phyloP scores from a whole-genome alignment of 805 yeast genomes.

The Phaffomyces opuntiae region DNA sequence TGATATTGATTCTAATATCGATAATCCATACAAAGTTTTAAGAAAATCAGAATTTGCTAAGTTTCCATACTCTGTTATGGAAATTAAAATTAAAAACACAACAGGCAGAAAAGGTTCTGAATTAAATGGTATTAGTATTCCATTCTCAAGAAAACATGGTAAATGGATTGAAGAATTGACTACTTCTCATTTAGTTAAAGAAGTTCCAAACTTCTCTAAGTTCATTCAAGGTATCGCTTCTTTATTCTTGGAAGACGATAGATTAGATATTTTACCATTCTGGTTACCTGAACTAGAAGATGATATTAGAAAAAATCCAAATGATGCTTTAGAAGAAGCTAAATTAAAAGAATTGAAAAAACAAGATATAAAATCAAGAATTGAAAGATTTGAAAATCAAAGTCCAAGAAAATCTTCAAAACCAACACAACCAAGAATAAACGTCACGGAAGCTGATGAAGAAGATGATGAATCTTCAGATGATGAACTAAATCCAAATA shows the following conservation, averaged over 20 bases:
- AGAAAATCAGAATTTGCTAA: slow-evolving; percentile 80
- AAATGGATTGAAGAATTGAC: slow-evolving; percentile 86
- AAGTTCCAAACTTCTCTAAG: slow-evolving; percentile 89
- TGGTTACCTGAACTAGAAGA: slow-evolving; percentile 89
- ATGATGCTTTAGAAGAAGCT: slow-evolving; percentile 67
- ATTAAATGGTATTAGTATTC: slow-evolving; percentile 28
- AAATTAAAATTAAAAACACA: slow-evolving; percentile 59
- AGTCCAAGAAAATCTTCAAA: slow-evolving; percentile 1
- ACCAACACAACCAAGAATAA: not conserved
- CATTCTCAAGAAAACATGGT: slow-evolving; percentile 41
- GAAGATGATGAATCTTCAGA: slow-evolving; percentile 53
- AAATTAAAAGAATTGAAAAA: slow-evolving; percentile 44
- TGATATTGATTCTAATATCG: slow-evolving; percentile 75
- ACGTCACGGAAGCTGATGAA: slow-evolving; percentile 33
- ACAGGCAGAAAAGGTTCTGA: slow-evolving; percentile 30
- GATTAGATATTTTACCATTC: slow-evolving; percentile 82
- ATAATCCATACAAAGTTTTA: slow-evolving; percentile 61
- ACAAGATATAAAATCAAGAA: slow-evolving; percentile 30
- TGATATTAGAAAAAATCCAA: slow-evolving; percentile 73
- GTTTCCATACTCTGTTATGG: slow-evolving; percentile 86
- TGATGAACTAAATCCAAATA: slow-evolving; percentile 21
- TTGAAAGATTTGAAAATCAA: slow-evolving; percentile 25
- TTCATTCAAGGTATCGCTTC: slow-evolving; percentile 90
- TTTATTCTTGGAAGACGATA: slow-evolving; percentile 83
- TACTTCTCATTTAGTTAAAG: slow-evolving; percentile 78